Evolutionary conservation across 306 rosid species (phyloP).

Genomic region (Sicyos baderoa): DNA sequence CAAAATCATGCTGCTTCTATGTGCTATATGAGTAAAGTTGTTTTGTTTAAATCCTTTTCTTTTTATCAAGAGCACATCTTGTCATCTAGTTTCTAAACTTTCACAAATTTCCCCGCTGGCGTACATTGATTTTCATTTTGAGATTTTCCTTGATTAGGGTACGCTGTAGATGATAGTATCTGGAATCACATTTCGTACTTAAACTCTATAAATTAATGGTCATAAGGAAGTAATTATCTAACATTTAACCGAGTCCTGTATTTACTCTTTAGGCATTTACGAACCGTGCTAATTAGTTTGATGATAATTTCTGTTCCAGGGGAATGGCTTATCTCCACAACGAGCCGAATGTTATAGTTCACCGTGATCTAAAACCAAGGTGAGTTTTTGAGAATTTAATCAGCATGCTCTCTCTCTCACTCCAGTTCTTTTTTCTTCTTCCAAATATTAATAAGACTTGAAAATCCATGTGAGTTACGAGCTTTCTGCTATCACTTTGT

Average conservation of each 20-base stretch:
- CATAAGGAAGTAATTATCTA: background rate
- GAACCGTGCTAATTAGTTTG: slow-evolving; percentile 25
- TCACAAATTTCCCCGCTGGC: too few relatives aligned
- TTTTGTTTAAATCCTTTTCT: too few relatives aligned
- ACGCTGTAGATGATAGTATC: slow-evolving; percentile 30
- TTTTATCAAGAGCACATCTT: too few relatives aligned
- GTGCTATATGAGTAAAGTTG: too few relatives aligned
- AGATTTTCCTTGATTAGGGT: too few relatives aligned
- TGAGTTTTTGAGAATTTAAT: slow-evolving; percentile 26
- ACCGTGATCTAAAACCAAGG: slow-evolving; percentile 94
- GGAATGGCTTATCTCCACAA: slow-evolving; percentile 97
- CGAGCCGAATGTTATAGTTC: slow-evolving; percentile 83
- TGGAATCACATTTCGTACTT: background rate
- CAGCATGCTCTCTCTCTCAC: slow-evolving; percentile 9
- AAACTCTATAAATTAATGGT: background rate
- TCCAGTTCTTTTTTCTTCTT: background rate
- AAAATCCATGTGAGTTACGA: background rate
- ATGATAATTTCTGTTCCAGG: slow-evolving; percentile 34
- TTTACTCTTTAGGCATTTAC: slow-evolving; percentile 12
- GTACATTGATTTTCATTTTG: too few relatives aligned
- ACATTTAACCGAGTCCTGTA: background rate
- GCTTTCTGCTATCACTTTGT: slow-evolving; percentile 4
- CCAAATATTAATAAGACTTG: background rate
- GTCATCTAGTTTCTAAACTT: too few relatives aligned
- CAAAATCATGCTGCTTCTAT: too few relatives aligned